Conservation (phyloP, 169 alveolate species). For the Eimeria necatrix region DNA sequence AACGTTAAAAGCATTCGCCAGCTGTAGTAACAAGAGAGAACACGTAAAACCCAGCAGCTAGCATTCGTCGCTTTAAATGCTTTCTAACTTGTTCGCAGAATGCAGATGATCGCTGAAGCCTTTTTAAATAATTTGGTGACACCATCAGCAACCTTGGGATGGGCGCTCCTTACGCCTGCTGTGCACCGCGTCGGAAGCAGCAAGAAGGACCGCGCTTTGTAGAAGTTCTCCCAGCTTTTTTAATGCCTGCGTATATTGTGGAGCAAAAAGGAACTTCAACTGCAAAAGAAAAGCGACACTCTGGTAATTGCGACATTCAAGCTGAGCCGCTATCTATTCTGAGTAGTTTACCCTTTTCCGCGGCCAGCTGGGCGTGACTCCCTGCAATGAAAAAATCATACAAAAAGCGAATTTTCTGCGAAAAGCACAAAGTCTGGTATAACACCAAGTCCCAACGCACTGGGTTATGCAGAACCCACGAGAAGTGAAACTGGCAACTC, state of each 20-base stretch:
- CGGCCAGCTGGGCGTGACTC: too few relatives aligned
- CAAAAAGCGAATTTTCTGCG: not conserved
- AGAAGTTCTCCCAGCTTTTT: not conserved
- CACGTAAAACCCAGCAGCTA: too few relatives aligned
- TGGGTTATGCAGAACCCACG: not conserved
- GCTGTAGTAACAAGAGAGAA: too few relatives aligned
- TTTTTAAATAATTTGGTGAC: too few relatives aligned
- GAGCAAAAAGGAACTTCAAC: not conserved
- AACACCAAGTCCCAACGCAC: too few relatives aligned
- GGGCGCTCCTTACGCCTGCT: not conserved
- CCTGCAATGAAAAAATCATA: not conserved
- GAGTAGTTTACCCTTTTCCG: too few relatives aligned
- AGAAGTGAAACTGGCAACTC: not conserved
- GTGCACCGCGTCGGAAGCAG: not conserved
- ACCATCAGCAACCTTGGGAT: not conserved
- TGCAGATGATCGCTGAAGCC: not conserved
- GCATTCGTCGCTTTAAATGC: too few relatives aligned
- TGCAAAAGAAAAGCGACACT: not conserved
- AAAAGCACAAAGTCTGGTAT: too few relatives aligned
- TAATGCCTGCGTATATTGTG: not conserved
- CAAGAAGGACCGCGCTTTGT: not conserved
- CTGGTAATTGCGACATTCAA: too few relatives aligned
- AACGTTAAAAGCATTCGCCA: too few relatives aligned
- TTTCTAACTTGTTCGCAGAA: not conserved
- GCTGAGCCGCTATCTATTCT: too few relatives aligned